Percentiles rank a stretch among this genome's conserved stretches.
Conservation (phyloP, 768 basidiomycete species). For the Leccinum obscurum region DNA sequence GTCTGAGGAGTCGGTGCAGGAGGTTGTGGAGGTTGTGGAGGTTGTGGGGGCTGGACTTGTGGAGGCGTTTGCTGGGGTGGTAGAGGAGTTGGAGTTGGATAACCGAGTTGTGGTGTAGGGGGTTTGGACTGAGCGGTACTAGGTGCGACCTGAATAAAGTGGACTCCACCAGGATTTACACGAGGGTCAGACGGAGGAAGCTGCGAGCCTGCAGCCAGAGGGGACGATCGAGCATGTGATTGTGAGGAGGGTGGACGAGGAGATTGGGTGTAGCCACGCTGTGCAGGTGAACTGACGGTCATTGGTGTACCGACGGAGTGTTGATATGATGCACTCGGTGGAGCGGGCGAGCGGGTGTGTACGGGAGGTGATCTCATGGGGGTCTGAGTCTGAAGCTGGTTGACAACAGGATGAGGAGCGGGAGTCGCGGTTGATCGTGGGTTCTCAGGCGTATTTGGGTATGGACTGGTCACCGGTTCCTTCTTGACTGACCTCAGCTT, state of each 20-base stretch:
- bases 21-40: conserved; percentile 20
- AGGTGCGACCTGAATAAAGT: conserved; percentile 30
- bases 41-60: conserved; percentile 25
- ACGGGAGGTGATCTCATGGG: conserved; percentile 32
- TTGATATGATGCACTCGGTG: conserved; percentile 23
- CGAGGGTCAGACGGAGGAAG: conserved; percentile 29
- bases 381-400: conserved; percentile 34
- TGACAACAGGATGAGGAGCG: conserved; percentile 33
- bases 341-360: conserved; percentile 30
- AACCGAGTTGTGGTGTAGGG: conserved; percentile 30
- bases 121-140: conserved; percentile 27
- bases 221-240: conserved; percentile 32
- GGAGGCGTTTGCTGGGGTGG: conserved; percentile 25
- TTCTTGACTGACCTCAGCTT: conserved; percentile 31
- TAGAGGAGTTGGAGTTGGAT: conserved; percentile 21
- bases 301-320: conserved; percentile 20
- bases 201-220: conserved; percentile 30
- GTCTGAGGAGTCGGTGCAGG: conserved; percentile 19
- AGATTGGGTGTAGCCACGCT: conserved; percentile 36
- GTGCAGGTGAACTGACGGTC: conserved; percentile 30
- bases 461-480: conserved; percentile 29
- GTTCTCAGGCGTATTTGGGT: conserved; percentile 30
- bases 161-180: conserved; percentile 19
- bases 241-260: conserved; percentile 36
- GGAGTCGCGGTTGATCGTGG: conserved; percentile 32